A percentile compares a stretch with the other conserved stretches of the same genome.
Evolutionary conservation across 805 yeast genomes (phyloP).

Genomic region (Candida methanosorbosa): DNA sequence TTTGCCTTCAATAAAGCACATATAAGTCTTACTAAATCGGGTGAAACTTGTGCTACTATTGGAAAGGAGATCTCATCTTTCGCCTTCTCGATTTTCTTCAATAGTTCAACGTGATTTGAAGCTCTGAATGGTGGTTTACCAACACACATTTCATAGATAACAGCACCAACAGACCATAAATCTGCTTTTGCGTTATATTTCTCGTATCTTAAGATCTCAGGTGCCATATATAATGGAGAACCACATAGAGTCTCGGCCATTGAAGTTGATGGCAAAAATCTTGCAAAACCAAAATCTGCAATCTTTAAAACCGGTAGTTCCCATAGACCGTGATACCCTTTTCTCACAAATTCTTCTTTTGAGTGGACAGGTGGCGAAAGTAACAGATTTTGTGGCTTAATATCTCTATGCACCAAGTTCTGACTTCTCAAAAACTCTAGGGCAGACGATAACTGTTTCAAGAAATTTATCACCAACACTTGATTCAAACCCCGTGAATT

Average conservation of each 20-base stretch:
- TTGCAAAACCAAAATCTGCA: conserved; percentile 97
- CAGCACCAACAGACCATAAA: conserved; percentile 97
- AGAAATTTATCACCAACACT: conserved; percentile 70
- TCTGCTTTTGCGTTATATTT: conserved; percentile 97
- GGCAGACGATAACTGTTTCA: conserved; percentile 82
- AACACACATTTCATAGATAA: conserved; percentile 86
- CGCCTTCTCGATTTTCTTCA: conserved; percentile 75
- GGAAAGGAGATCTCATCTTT: conserved; percentile 79
- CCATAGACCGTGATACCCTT: conserved; percentile 68
- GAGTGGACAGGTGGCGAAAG: conserved; percentile 77
- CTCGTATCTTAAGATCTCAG: conserved; percentile 89
- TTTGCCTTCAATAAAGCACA: conserved; percentile 70
- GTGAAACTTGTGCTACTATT: conserved; percentile 51
- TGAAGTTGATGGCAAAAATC: conserved; percentile 86
- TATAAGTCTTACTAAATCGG: conserved; percentile 60
- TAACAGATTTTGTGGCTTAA: conserved; percentile 85
- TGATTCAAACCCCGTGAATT: conserved; percentile 74
- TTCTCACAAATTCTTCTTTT: conserved; percentile 44
- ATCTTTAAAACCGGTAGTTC: conserved; percentile 85
- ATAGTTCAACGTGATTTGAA: conserved; percentile 81
- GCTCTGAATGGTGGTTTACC: conserved; percentile 98
- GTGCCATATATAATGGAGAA: conserved; percentile 97
- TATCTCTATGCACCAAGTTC: conserved; percentile 88
- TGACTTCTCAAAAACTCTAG: conserved; percentile 72
- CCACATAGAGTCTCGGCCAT: conserved; percentile 98